Evolutionary conservation across 192 early-diverging fungal species (phyloP), one percentile per base, ranked within the genome.

Genomic region (Coemansia furcata): DNA sequence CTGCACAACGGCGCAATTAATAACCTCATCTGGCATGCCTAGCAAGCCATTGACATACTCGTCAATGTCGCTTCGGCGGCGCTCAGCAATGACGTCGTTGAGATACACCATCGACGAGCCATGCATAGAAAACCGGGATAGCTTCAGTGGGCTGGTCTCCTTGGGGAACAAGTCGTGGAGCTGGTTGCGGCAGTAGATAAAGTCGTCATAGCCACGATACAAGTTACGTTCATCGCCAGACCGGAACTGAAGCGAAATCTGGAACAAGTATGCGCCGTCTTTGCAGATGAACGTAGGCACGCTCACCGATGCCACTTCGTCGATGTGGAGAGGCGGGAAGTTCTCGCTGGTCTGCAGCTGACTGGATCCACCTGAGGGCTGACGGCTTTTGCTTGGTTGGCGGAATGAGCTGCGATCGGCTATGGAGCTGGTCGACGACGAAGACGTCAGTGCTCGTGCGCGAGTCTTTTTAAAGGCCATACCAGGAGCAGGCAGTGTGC

Each of bases 191-290:
- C 90, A 90, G 68, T 86, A 84, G 68, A 91, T 88, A 79, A 93
- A 90, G 73, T 93, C 91, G 63, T 93, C 91, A 72, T 93, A 93
- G 15, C 88, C 73, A 58, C 91, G 84, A 69, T 86, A 90, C 29
- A 93, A 67, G 50, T 86, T 85, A 62, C 91, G 84, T 55, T 84
- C 83, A 6, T 80, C 71, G 36, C 86, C 85, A 47, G 84, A 78
- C 49, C 64, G 52, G 21, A 89, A 74, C 30, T 83, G 68, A 19
- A 86, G 86, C 62, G 79, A 78, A 8, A 93, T 81, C 57, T 88
- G 76, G 79, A 90, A 93, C 85, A 89, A 85, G 72, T 88, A 91
- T 19, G 85, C 85, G 68, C 87, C 90, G 39, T 87, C 89, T 61
- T 89, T 89, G 61, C 84, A 83, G 47, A 88, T 88, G 68, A 84